Evolutionary conservation across 225 moss, liverwort and hornwort species (phyloP), one percentile per base, ranked within the genome.

Genomic region (Physcomitrium patens): DNA sequence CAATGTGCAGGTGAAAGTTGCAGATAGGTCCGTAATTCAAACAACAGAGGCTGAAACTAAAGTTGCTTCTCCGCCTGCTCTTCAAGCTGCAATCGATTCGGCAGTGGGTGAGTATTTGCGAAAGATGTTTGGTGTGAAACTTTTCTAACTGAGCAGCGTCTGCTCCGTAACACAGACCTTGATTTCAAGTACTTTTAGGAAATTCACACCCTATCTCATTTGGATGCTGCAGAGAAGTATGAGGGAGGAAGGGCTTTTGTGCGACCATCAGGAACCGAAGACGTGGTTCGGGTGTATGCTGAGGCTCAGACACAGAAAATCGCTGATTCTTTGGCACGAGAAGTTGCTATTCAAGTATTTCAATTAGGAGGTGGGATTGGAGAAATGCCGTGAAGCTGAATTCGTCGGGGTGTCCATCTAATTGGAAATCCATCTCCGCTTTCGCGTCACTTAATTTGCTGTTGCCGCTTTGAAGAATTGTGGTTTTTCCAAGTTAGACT

Each of bases 261-360:
- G 49, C 86, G 99, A 83, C 92, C 99, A 3, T 99, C 95, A 52
- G 99, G 99, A 67, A 99, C 95, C 45, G 99, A 99, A 81, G 95
- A 99, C 77, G 77, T 95, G 52, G 93, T 99, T 24, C 91, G 99
- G 53, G 79, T 99, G 7, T 99, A 99, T 79, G 92, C 99, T 10
- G 99, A 99, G 79, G 93, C 99, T 60, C 65, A 68, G 43, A 83
- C 87, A 44, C 99, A 93, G 73, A 64, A 77, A 42, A 77, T 71
- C 59, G 99, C 99, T 54, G 95, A 95, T 82, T 74, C 81, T 17
- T 78, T 99, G 74, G 99, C 95, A 14, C 70, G 63, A 23, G 80
- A 81, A 68, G 99, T 99, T 54, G 73, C 93, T n/a, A 15, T 68
- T 55, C 84, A 83, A 49, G 95, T 93, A 42, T 87, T 88, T 69